Conservation (phyloP, 129 eudicot genomes). For the Pittosporum tobira region DNA sequence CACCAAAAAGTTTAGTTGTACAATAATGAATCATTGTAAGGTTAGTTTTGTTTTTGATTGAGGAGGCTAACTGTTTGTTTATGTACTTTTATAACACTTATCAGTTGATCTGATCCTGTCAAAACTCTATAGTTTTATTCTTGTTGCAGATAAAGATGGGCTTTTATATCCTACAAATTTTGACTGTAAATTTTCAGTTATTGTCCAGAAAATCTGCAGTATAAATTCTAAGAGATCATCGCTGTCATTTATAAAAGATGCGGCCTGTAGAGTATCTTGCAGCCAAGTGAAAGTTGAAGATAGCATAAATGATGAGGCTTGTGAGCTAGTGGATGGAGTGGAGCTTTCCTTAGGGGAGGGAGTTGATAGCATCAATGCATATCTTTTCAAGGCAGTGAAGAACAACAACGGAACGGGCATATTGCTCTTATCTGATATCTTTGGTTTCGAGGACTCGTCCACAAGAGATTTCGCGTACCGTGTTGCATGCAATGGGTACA, state of each 20-base stretch:
- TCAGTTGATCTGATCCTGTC: no score
- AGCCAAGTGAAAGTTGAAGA: slow-evolving; percentile 46
- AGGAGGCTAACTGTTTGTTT: no score
- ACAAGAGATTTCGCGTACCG: slow-evolving; percentile 85
- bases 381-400: slow-evolving; percentile 69
- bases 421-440: slow-evolving; percentile 71
- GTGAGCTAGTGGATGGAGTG: slow-evolving; percentile 74
- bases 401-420: slow-evolving; percentile 83
- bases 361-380: slow-evolving; percentile 41
- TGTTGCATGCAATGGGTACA: slow-evolving; percentile 95
- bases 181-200: slow-evolving; percentile 64
- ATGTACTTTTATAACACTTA: no score
- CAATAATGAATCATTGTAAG: no score
- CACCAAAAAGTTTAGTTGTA: no score
- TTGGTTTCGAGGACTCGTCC: slow-evolving; percentile 63
- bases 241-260: slow-evolving; percentile 11
- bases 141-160: no score
- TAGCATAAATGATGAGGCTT: slow-evolving; percentile 54
- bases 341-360: slow-evolving; percentile 76
- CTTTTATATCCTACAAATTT: slow-evolving; percentile 14
- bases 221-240: slow-evolving; percentile 9
- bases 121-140: no score
- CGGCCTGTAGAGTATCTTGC: slow-evolving; percentile 15
- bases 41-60: no score
- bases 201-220: slow-evolving; percentile 55